phyloP scores from a whole-genome alignment of 495 filamentous ascomycete genomes.

The Jackrogersella minutella region DNA sequence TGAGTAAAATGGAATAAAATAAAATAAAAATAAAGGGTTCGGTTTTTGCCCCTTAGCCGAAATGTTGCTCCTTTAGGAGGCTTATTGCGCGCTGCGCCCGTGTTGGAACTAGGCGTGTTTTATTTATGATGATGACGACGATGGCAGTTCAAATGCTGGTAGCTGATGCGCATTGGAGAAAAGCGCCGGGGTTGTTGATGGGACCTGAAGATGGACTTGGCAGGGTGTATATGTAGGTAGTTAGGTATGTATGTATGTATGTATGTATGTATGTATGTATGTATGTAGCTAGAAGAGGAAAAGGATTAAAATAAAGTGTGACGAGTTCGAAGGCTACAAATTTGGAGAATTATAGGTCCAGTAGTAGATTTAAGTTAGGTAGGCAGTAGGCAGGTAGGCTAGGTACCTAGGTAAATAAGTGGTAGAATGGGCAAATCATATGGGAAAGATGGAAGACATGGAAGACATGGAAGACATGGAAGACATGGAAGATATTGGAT shows the following conservation, averaged over 20 bases:
- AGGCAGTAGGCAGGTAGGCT: too few relatives aligned
- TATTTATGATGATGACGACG: slow-evolving; percentile 15
- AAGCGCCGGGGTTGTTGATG: slow-evolving; percentile 25
- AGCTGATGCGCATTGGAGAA: slow-evolving; percentile 25
- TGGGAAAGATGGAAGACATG: slow-evolving; percentile 14
- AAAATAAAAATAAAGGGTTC: too few relatives aligned
- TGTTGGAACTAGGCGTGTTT: slow-evolving; percentile 9
- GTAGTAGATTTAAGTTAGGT: neutral
- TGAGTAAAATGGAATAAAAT: too few relatives aligned
- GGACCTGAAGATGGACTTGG: slow-evolving; percentile 14
- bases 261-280: neutral
- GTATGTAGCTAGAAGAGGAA: neutral
- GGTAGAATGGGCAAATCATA: slow-evolving; percentile 25
- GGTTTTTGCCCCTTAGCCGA: neutral
- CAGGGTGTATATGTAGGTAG: slow-evolving; percentile 6
- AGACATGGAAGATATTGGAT: neutral
- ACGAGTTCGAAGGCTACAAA: slow-evolving; percentile 16
- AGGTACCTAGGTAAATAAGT: too few relatives aligned
- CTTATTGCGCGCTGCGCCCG: slow-evolving; percentile 21
- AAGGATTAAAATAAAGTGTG: neutral
- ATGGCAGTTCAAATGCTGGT: slow-evolving; percentile 15
- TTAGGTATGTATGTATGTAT: neutral
- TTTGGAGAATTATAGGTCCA: slow-evolving; percentile 15
- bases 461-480: slow-evolving; percentile 2
- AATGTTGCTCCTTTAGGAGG: slow-evolving; percentile 7